Conservation (phyloP, 2,329 filamentous ascomycete genomes). For the Fusarium hostae region DNA sequence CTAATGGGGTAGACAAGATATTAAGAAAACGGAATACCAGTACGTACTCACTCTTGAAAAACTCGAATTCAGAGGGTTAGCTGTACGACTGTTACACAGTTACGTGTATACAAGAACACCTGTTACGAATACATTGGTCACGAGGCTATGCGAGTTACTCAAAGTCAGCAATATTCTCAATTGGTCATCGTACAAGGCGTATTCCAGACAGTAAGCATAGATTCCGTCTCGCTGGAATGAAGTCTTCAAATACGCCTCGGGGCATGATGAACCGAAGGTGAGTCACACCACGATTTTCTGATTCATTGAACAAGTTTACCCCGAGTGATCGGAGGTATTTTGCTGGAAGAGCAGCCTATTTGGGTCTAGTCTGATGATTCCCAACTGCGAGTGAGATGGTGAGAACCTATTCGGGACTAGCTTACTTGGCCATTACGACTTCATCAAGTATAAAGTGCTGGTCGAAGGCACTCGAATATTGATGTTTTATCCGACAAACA, state of each 20-base stretch:
- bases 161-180: not conserved
- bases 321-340: not conserved
- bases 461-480: accelerated
- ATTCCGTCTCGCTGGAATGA: accelerated
- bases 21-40: accelerated
- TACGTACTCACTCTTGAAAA: accelerated
- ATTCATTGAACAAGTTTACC: not conserved
- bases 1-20: accelerated
- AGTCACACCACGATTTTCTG: not conserved
- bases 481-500: accelerated
- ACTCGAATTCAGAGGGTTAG: accelerated
- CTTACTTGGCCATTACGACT: not conserved
- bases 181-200: accelerated
- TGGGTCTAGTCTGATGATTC: not conserved
- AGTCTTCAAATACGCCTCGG: accelerated
- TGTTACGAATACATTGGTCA: not conserved
- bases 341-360: not conserved
- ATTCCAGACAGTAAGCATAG: accelerated
- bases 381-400: not conserved
- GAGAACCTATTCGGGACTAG: accelerated
- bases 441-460: not conserved
- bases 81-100: accelerated
- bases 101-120: not conserved
- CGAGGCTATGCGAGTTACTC: accelerated
- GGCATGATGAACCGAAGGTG: not conserved